A percentile compares a stretch with the other conserved stretches of the same genome.
Evolutionary conservation across 805 yeast species (phyloP).

Genomic region (Metschnikowia vanudenii): DNA sequence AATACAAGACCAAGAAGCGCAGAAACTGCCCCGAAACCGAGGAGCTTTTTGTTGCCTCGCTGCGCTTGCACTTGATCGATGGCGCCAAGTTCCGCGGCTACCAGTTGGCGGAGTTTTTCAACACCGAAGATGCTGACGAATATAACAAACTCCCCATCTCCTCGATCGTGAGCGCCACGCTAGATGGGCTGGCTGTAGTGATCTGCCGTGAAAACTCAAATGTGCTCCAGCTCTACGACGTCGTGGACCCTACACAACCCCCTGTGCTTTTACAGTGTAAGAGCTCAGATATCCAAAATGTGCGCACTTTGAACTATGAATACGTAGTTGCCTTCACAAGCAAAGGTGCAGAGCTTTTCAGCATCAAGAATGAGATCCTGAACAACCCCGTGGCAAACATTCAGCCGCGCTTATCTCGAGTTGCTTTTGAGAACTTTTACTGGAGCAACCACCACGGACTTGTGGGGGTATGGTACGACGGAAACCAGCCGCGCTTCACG

Average conservation of each 20-base stretch:
- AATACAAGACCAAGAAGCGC: slow-evolving; percentile 8
- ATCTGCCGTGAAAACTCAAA: slow-evolving; percentile 7
- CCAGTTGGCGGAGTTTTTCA: slow-evolving; percentile 20
- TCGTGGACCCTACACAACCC: slow-evolving; percentile 5
- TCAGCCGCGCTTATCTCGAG: neutral
- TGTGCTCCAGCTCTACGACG: slow-evolving; percentile 9
- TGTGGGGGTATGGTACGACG: slow-evolving; percentile 41
- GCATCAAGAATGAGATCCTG: slow-evolving; percentile 10
- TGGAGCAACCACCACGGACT: slow-evolving; percentile 30
- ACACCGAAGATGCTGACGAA: neutral
- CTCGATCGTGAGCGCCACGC: neutral
- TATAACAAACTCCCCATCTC: neutral
- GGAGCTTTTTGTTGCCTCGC: slow-evolving; percentile 25
- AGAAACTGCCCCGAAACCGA: slow-evolving; percentile 12
- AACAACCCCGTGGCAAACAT: slow-evolving; percentile 16
- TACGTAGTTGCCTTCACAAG: slow-evolving; percentile 27
- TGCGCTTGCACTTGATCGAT: slow-evolving; percentile 31
- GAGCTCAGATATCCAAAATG: slow-evolving; percentile 6
- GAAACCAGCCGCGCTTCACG: slow-evolving; percentile 27
- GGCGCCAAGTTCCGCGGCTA: slow-evolving; percentile 23
- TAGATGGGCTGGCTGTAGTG: slow-evolving; percentile 8
- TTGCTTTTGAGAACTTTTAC: slow-evolving; percentile 28
- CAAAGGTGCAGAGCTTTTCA: slow-evolving; percentile 33
- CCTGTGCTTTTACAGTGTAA: slow-evolving; percentile 5
- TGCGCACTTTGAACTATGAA: slow-evolving; percentile 7